Base-by-base conservation (phyloP, 176 grass and related monocot genomes). In the Urochloa ruziziensis region DNA sequence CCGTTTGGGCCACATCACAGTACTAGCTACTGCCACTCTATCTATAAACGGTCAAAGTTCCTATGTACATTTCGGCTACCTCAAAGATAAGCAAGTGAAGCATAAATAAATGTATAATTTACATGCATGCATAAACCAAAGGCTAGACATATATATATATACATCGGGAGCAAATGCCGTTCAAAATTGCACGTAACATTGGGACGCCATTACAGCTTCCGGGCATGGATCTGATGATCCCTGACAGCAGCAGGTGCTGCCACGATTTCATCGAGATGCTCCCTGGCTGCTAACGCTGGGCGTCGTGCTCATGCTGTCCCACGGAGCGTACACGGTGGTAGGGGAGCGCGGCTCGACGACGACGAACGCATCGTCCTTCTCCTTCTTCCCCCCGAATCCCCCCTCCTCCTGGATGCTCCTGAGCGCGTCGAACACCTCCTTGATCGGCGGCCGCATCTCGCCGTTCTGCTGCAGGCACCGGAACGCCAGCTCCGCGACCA, bases 401-500 rank as follows among this genome's bases (percentile, higher is more conserved):
- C 43, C 59, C 32, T 87, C 59, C 32, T 87, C 70, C 54, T 88
- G 83, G 63, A 93, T 89, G 32, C 80, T 57, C 52, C 27, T 64
- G 44, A 97, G 81, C 40, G 73, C 89, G 39, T 91, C 84, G 10
- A 83, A 24, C 67, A 91, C 94, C 86, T 97, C 94, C 73, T 10
- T 87, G 73, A 97, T 85, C 30, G 89, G 89, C 56, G 94, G 94
- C 49, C 94, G 85, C 89, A 91, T 89, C 36, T 97, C 91, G 71
- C 89, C 84, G 73, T 91, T 92, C 3, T 85, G 84, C 79, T 97
- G 94, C 49, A 97, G 74, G 78, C 94, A 97, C 82, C 87, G 85
- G 84, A 94, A 97, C 53, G 91, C 94, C 25, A 97, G 78, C 74
- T 97, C 94, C 0, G 91, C 91, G 13, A 91, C 84, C 89, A 94